Evolutionary conservation across 768 basidiomycete genomes (phyloP), one percentile per base, ranked within the genome.

Genomic region (Sarcomyxa edulis): DNA sequence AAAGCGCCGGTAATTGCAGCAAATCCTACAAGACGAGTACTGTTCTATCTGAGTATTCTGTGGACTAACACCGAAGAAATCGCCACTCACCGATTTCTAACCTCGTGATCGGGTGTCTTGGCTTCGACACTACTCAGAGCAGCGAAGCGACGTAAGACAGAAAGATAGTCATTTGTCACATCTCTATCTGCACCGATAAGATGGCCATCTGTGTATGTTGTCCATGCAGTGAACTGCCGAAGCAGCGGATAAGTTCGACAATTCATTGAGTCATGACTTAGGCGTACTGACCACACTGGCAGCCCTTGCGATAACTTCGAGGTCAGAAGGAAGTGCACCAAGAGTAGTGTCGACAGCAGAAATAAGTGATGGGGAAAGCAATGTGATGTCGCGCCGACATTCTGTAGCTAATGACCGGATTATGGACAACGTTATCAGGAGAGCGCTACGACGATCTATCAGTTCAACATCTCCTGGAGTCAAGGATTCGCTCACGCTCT

Each of bases 171-270:
- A 19, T 67, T 65, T 0, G 88, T 86, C 34, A 89, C 63, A 21
- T 53, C 60, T 39, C 74, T 74, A 52, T 95, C 92, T 9, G 82
- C 76, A 19, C 86, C 88, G 45, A 94, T 79, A 27, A 86, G 66
- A 38, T 81, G 80, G 0, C 91, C 90, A 48, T 94, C 84, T 15
- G 93, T 91, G 48, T 82, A 96, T 11, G 92, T 93, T 14, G 85
- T 84, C 84, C 90, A 97, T 1, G 90, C 84, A 3, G 84, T 87
- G 51, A 95, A 91, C 85, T 93, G 49, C 22, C n/a, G 12, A 3
- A 31, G 24, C 37, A 41, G 28, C 35, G 16, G 27, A 38, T 19
- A 35, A 19, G 18, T 12, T 35, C 9, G 14, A 25, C n/a, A n/a
- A n/a, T n/a, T n/a, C n/a, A n/a, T n/a, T n/a, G n/a, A n/a, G n/a